Conservation (phyloP, 2,329 filamentous ascomycete species). For the Dactylellina sp. region DNA sequence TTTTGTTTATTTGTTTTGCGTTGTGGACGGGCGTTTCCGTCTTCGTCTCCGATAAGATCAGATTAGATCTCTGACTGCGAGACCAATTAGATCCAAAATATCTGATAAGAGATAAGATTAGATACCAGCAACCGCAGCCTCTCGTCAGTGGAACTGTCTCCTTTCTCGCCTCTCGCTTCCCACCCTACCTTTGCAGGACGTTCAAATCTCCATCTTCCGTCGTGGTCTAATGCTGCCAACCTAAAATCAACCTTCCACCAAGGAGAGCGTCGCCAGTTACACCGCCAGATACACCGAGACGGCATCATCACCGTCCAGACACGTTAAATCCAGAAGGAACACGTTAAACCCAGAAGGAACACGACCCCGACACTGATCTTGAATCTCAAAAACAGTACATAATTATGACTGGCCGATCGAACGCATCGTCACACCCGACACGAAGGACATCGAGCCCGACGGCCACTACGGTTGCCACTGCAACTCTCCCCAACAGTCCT, state of each 20-base stretch:
- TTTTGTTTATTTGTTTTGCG: constrained; percentile 8
- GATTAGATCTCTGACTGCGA: constrained; percentile 18
- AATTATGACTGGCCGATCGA: constrained; percentile 26
- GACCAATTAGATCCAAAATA: neutral
- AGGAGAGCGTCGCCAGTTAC: neutral
- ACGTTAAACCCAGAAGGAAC: too few relatives aligned
- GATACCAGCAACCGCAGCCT: constrained; percentile 1
- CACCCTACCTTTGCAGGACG: neutral
- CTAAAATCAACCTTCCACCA: constrained; percentile 1
- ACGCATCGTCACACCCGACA: constrained; percentile 29
- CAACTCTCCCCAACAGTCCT: constrained; percentile 9
- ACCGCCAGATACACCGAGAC: too few relatives aligned
- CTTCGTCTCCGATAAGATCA: neutral
- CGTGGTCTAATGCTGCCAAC: neutral
- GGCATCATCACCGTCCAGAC: too few relatives aligned
- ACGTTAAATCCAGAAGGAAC: too few relatives aligned
- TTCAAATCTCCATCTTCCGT: neutral
- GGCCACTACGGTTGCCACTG: neutral
- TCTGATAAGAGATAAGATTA: too few relatives aligned
- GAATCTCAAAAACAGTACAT: neutral
- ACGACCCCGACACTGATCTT: neutral
- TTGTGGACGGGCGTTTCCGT: constrained; percentile 22
- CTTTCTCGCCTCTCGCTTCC: constrained; percentile 1
- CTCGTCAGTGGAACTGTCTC: neutral
- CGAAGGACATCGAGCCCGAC: constrained; percentile 25